Percentiles rank a stretch among this genome's conserved stretches.
These are phyloP conservation scores for Pichia eremophila DNA, from an alignment of 805 yeast species.

Conservation along the genomic window DNA sequence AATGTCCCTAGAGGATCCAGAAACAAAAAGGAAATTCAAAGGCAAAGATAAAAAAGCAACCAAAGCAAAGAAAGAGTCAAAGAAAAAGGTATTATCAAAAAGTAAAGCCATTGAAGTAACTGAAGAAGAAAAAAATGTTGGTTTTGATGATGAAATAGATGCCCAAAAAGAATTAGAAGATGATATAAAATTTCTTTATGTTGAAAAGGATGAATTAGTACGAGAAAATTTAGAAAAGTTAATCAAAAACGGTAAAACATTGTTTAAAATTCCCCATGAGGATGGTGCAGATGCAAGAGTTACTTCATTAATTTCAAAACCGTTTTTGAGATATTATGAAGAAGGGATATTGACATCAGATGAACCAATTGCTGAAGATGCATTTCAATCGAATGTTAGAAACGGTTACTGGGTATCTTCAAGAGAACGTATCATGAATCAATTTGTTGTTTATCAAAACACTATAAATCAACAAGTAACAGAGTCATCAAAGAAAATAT, in stretches of 20 bases:
- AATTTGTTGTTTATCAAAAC: conserved; percentile 59
- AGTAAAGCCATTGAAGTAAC: no score
- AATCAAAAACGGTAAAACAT: conserved; percentile 5
- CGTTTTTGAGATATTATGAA: conserved; percentile 63
- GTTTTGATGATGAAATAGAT: background rate
- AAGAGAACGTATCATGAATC: conserved; percentile 73
- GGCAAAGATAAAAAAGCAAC: background rate
- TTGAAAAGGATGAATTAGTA: conserved; percentile 12
- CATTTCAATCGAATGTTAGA: conserved; percentile 63
- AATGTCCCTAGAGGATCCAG: background rate
- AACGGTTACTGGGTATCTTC: conserved; percentile 93
- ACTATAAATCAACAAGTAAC: background rate
- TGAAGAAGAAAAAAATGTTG: background rate
- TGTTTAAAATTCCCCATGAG: conserved; percentile 80
- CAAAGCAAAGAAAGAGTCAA: background rate
- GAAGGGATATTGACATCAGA: conserved; percentile 63
- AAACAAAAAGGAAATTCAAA: background rate
- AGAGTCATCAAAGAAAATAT: background rate
- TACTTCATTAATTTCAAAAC: conserved; percentile 68
- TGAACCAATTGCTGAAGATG: conserved; percentile 64
- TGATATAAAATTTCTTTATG: background rate
- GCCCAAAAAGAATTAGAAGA: background rate
- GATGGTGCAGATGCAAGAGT: conserved; percentile 71
- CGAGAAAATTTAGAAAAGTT: conserved; percentile 7
- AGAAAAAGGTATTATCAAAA: background rate